phyloP scores from a whole-genome alignment of 2,329 filamentous ascomycete genomes.

The Aureobasidium melanogenum region DNA sequence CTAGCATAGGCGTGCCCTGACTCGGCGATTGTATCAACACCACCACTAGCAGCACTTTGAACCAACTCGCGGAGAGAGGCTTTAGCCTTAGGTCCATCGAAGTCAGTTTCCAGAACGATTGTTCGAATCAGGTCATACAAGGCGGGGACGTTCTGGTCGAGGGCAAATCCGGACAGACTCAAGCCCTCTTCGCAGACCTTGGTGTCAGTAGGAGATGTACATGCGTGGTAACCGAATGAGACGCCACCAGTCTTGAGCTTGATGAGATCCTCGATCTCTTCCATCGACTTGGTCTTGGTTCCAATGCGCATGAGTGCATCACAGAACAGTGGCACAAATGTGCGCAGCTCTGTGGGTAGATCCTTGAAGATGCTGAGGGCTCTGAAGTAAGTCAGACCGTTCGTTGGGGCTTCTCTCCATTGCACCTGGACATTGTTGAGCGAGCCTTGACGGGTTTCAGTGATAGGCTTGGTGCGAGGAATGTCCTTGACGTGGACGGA shows the following conservation, averaged over 20 bases:
- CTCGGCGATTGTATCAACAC: slow-evolving; percentile 84
- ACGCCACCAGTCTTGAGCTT: slow-evolving; percentile 94
- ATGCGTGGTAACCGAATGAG: slow-evolving; percentile 74
- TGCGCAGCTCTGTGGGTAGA: slow-evolving; percentile 73
- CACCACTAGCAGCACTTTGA: slow-evolving; percentile 77
- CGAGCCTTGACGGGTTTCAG: slow-evolving; percentile 52
- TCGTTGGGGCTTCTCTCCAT: slow-evolving; percentile 88
- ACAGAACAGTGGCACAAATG: slow-evolving; percentile 81
- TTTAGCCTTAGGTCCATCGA: slow-evolving; percentile 72
- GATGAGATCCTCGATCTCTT: slow-evolving; percentile 89
- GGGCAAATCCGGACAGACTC: slow-evolving; percentile 72
- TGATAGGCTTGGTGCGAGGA: slow-evolving; percentile 65
- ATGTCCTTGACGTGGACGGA: slow-evolving; percentile 87
- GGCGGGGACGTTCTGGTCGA: slow-evolving; percentile 80
- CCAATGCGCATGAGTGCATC: slow-evolving; percentile 90
- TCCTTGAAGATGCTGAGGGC: slow-evolving; percentile 72
- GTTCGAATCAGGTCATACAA: slow-evolving; percentile 83
- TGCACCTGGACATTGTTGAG: slow-evolving; percentile 62
- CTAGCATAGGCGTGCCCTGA: slow-evolving; percentile 83
- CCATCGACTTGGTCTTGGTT: slow-evolving; percentile 80
- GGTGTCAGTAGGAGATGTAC: slow-evolving; percentile 65
- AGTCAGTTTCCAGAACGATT: slow-evolving; percentile 79
- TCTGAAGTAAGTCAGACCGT: slow-evolving; percentile 92
- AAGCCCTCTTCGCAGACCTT: slow-evolving; percentile 69
- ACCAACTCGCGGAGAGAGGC: slow-evolving; percentile 78